Evolutionary conservation across 805 yeast genomes (phyloP).

Genomic region (Saccharomycopsis malanga): DNA sequence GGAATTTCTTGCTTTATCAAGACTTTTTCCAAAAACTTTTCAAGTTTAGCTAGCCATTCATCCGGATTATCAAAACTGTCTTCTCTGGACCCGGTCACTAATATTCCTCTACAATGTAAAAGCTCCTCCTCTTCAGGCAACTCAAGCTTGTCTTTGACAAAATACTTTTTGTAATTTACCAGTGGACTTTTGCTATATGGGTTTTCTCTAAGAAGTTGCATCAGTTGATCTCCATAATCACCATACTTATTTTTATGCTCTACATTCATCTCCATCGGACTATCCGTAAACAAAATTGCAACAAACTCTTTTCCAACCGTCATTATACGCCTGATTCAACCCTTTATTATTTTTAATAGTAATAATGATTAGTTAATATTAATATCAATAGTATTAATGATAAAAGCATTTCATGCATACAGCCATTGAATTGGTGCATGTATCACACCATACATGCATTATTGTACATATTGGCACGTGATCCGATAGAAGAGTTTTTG

Average conservation of each 20-base stretch:
- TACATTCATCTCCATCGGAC: conserved; percentile 11
- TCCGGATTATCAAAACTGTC: conserved; percentile 36
- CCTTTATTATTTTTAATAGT: background rate
- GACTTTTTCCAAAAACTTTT: conserved; percentile 29
- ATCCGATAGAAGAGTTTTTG: background rate
- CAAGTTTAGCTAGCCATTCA: conserved; percentile 37
- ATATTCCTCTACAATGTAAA: conserved; percentile 30
- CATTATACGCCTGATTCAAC: background rate
- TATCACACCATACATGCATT: no score
- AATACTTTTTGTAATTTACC: conserved; percentile 31
- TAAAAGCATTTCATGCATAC: no score
- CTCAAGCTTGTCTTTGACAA: conserved; percentile 29
- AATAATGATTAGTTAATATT: no score
- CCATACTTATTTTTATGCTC: conserved; percentile 33
- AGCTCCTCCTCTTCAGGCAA: conserved; percentile 25
- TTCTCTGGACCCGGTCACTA: conserved; percentile 42
- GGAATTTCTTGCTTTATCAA: conserved; percentile 34
- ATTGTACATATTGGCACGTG: background rate
- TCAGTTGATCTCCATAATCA: conserved; percentile 46
- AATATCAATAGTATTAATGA: no score
- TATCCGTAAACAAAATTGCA: conserved; percentile 25
- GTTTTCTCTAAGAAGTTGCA: conserved; percentile 27
- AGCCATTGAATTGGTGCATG: no score
- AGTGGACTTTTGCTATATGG: conserved; percentile 7
- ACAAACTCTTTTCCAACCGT: conserved; percentile 12